A percentile compares a stretch with the other conserved stretches of the same genome.
Conservation (phyloP, 805 yeast genomes). For the Sugiyamaella floridensis region DNA sequence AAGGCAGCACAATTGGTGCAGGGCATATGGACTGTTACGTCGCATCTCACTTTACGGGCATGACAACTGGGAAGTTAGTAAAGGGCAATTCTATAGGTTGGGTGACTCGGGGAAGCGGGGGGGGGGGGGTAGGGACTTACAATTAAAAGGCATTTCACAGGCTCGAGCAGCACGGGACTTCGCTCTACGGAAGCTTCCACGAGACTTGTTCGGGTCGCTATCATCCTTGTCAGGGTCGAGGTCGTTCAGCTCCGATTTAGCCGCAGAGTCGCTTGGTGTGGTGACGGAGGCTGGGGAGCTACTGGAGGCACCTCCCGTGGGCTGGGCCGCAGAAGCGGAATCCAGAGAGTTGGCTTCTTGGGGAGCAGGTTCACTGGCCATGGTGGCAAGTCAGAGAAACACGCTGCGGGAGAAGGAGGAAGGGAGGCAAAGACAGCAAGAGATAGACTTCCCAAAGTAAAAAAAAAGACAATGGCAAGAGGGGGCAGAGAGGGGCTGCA, state of each 20-base stretch:
- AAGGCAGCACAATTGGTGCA: slow-evolving; percentile 46
- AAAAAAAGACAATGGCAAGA: too few species aligned
- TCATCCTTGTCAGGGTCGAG: background rate
- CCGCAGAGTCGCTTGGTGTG: background rate
- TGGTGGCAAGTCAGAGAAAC: background rate
- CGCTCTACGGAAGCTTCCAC: slow-evolving; percentile 22
- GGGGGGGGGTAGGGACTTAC: too few species aligned
- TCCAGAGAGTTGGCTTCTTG: background rate
- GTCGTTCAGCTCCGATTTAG: background rate
- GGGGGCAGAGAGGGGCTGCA: too few species aligned
- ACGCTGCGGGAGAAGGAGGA: background rate
- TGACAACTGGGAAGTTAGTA: slow-evolving; percentile 40
- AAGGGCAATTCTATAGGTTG: too few species aligned
- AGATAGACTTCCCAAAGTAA: too few species aligned
- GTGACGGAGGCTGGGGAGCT: background rate
- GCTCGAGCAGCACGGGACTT: slow-evolving; percentile 25
- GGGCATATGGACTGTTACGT: slow-evolving; percentile 44
- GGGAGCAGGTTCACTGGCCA: slow-evolving; percentile 2
- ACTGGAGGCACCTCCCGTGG: background rate
- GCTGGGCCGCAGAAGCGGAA: background rate
- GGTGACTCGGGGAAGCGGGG: too few species aligned
- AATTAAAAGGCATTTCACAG: slow-evolving; percentile 27
- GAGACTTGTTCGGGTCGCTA: background rate
- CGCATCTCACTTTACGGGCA: slow-evolving; percentile 70
- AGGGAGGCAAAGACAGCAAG: background rate